Evolutionary conservation across 2,329 filamentous ascomycete genomes (phyloP), one percentile per base, ranked within the genome.

Genomic region (Leptographium radiaticola): DNA sequence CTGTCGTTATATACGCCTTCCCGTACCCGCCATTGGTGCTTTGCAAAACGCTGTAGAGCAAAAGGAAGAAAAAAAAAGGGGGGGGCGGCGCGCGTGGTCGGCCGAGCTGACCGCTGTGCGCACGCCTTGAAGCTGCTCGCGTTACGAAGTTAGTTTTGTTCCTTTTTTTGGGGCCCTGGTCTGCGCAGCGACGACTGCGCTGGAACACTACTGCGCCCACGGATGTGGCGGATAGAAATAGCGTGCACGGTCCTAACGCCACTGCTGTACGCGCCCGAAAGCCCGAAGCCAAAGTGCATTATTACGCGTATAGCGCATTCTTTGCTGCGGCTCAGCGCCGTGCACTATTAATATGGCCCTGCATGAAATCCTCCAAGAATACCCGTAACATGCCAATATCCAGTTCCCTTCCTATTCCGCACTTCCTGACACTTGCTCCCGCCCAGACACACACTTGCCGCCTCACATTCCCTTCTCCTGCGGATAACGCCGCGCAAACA

Each of bases 401-500:
- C 34, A 13, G 6, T 36, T 13, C 34, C 34, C 12, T n/a, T n/a
- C 39, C n/a, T 44, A n/a, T n/a, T n/a, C n/a, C 42, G n/a, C 42
- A 44, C 42, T 44, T 25, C 25, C 25, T 25, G 8, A 7, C 39
- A 42, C n/a, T 87, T 66, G 62, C 71, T 75, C 54, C 83, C 78
- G 56, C 25, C 25, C 25, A 25, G 2, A 3, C 42, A 87, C 75
- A 10, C 12, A 13, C 34, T 4, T 8, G 4, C 34, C 12, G 4
- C 34, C 34, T 36, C 34, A 10, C 34, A 10, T 6, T 4, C 34
- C 34, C 34, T 36, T 9, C 34, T 36, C 34, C 34, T 13, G 9
- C 0, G 85, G 86, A 59, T 84, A 90, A 58, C 75, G 80, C 61
- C 73, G 77, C 6, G 85, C 81, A 74, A 89, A 98, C 80, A 96